Base-by-base conservation (phyloP, 495 filamentous ascomycete species). In the Neurospora cerealis region DNA sequence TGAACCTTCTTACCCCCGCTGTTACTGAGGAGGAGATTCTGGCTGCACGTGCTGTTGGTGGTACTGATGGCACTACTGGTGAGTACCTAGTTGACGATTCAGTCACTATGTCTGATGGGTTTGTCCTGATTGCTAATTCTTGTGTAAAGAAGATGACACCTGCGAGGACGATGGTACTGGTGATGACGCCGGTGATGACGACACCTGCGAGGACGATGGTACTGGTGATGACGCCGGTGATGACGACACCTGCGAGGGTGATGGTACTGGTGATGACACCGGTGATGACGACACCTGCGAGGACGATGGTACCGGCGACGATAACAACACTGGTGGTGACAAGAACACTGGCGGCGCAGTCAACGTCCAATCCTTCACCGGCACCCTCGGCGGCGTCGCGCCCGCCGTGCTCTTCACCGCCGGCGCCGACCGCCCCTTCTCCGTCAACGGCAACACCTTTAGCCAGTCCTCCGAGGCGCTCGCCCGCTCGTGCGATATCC, bases 301-400 rank as follows among this genome's bases (percentile, higher is more conserved):
- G 77, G 86, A 88, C 76, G 74, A 76, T 39, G 82, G 42, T 46
- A 46, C 19, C 19, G n/a, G 80, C n/a, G 85, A 85, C 11, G 84
- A 85, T 69, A 83, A 74, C 0, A 71, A 74, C 21, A 46, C 79
- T 72, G 72, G 36, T n/a, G 83, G 80, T 74, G 80, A 84, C 70
- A 79, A 80, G 13, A 72, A 44, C 34, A 71, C 75, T 15, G 77
- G 78, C 28, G 80, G 78, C 28, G 77, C 74, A 34, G 78, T 80
- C 76, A 85, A 89, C 77, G 82, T 89, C 60, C 89, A 91, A 79
- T 77, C 83, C 70, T 91, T 89, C 84, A 86, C 82, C 69, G 87
- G 87, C 69, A 77, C 78, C 69, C 86, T 91, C 41, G 88, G 88
- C 73, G 86, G 86, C 13, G 74, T 83, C 7, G 77, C 87, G 4